These are phyloP conservation scores for Pseudoscleropodium purum DNA, from an alignment of 225 moss, liverwort and hornwort genomes.

Conservation along the genomic window DNA sequence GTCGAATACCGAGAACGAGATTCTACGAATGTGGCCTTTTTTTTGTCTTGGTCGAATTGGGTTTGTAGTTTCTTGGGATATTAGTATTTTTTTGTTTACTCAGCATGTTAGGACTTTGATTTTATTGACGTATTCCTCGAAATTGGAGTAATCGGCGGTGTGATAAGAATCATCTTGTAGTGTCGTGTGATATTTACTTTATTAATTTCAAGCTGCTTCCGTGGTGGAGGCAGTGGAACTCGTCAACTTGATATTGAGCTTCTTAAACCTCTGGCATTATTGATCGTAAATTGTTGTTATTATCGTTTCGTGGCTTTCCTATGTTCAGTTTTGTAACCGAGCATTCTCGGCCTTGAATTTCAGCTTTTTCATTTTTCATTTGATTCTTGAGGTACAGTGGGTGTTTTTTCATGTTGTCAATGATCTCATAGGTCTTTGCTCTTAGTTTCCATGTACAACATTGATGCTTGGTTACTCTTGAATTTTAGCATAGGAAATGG, in stretches of 20 bases:
- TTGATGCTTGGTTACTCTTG: not conserved
- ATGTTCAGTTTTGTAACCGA: conserved; percentile 24
- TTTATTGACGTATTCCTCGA: not conserved
- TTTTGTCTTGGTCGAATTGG: not conserved
- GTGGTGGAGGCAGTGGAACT: not conserved
- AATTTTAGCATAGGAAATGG: not conserved
- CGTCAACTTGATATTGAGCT: not conserved
- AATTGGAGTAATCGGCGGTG: not conserved
- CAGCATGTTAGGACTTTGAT: not conserved
- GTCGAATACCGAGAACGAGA: not conserved
- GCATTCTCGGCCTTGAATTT: not conserved
- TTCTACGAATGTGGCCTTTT: not conserved
- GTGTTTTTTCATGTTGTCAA: not conserved
- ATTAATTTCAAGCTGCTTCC: not conserved
- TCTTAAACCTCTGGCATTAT: not conserved
- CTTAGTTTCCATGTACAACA: not conserved
- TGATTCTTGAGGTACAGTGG: not conserved
- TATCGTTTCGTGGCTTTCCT: not conserved
- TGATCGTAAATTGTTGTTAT: not conserved
- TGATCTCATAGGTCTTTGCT: not conserved
- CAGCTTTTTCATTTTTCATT: not conserved
- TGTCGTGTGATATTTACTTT: not conserved
- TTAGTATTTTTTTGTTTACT: not conserved
- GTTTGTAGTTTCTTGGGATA: not conserved
- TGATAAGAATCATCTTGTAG: not conserved